phyloP scores from a whole-genome alignment of 768 basidiomycete genomes.

The Leccinum fibrillosum region DNA sequence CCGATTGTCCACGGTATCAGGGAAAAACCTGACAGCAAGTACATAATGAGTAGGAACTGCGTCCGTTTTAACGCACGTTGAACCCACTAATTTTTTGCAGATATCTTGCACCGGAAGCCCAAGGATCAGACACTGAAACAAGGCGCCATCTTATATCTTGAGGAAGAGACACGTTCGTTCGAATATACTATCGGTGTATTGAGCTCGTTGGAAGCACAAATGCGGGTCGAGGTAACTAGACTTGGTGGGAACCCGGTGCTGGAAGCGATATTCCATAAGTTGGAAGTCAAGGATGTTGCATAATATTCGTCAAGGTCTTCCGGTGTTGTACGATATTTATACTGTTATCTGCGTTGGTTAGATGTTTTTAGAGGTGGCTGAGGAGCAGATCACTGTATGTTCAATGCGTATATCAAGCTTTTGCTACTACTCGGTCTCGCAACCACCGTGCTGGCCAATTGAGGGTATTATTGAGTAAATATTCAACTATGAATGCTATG shows the following conservation, averaged over 20 bases:
- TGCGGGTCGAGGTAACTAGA: neutral
- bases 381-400: neutral
- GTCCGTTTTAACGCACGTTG: neutral
- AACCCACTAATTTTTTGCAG: neutral
- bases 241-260: neutral
- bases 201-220: neutral
- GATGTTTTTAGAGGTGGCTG: neutral
- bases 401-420: too few species aligned
- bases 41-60: neutral
- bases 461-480: neutral
- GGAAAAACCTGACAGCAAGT: neutral
- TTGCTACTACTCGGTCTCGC: too few species aligned
- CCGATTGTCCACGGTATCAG: neutral
- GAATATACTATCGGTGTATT: neutral
- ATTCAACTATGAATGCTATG: neutral
- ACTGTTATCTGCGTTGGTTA: neutral
- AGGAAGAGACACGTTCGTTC: neutral
- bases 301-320: neutral
- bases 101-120: neutral
- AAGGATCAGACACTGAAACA: neutral
- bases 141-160: neutral
- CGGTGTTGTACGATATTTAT: neutral
- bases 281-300: neutral
- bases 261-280: neutral
- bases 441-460: too few species aligned